Percentiles rank a stretch among this genome's conserved stretches.
Conservation (phyloP, 257 asterid genomes). For the Jasminum sambac region DNA sequence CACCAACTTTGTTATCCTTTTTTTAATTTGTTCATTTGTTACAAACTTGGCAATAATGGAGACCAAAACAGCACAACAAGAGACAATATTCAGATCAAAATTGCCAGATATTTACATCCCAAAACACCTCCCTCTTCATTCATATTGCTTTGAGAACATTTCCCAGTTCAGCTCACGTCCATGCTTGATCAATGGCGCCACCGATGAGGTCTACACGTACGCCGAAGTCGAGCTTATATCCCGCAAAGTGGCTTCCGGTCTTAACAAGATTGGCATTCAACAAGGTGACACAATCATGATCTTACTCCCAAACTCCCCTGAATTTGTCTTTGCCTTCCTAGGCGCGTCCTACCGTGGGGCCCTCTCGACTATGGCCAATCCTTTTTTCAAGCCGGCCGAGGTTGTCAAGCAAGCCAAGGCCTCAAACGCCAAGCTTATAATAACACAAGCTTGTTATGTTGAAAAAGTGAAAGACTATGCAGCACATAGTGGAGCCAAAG, state of each 20-base stretch:
- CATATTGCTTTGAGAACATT: conserved; percentile 77
- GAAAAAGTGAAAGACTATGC: conserved; percentile 57
- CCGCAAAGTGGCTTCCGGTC: conserved; percentile 53
- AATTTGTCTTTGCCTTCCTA: conserved; percentile 75
- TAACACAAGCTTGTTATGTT: conserved; percentile 54
- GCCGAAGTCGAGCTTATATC: conserved; percentile 58
- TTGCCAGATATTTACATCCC: conserved; percentile 79
- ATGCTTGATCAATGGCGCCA: conserved; percentile 70
- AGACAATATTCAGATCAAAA: conserved; percentile 69
- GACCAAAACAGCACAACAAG: conserved; percentile 32
- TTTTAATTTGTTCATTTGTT: neutral
- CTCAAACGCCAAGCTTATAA: conserved; percentile 53
- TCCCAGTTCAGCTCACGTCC: conserved; percentile 41
- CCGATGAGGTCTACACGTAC: conserved; percentile 52
- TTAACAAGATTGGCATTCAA: conserved; percentile 55
- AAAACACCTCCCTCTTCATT: conserved; percentile 64
- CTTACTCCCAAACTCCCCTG: conserved; percentile 77
- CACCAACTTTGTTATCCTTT: neutral
- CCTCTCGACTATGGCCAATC: conserved; percentile 81
- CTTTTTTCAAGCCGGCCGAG: conserved; percentile 70
- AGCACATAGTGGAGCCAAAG: conserved; percentile 35
- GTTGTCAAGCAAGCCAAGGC: conserved; percentile 74
- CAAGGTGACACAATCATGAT: conserved; percentile 80
- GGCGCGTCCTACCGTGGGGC: conserved; percentile 84
- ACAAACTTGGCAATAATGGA: conserved; percentile 32